phyloP scores from a whole-genome alignment of 345 rosid species.

The Citropsis articulata region DNA sequence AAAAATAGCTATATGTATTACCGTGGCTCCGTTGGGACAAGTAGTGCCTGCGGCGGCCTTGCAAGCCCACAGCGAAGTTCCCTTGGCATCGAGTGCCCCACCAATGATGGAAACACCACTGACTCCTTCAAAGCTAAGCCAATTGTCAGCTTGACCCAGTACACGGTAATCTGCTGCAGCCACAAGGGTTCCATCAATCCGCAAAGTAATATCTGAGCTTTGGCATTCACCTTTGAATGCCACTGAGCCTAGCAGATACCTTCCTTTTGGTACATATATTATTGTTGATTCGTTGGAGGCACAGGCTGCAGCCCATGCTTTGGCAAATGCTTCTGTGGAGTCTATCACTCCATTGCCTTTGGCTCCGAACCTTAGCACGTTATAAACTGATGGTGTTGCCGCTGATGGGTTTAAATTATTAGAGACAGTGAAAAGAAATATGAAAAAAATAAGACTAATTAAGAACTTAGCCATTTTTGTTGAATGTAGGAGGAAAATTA shows the following conservation, averaged over 20 bases:
- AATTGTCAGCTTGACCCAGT: background rate
- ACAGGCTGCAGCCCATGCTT: slow-evolving; percentile 21
- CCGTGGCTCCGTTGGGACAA: slow-evolving; percentile 22
- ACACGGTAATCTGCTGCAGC: slow-evolving; percentile 4
- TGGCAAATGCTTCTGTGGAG: slow-evolving; percentile 13
- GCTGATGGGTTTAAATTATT: background rate
- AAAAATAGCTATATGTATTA: background rate
- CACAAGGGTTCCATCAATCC: slow-evolving; percentile 9
- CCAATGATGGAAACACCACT: slow-evolving; percentile 18
- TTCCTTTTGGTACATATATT: slow-evolving; percentile 20
- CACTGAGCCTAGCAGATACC: slow-evolving; percentile 14
- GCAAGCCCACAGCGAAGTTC: slow-evolving; percentile 19
- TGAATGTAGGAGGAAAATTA: too few species aligned
- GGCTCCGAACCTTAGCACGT: slow-evolving; percentile 11
- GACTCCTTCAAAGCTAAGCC: slow-evolving; percentile 19
- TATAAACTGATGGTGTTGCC: background rate
- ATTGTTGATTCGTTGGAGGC: background rate
- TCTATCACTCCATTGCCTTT: slow-evolving; percentile 3
- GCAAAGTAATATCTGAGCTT: background rate
- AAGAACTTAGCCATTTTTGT: background rate
- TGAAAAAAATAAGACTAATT: background rate
- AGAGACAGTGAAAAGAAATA: background rate
- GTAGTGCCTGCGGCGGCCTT: background rate
- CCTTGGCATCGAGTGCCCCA: slow-evolving; percentile 22
- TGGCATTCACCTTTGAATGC: slow-evolving; percentile 10